Evolutionary conservation across 208 protist genomes (phyloP).

Genomic region (Trypanosoma platydactyli): DNA sequence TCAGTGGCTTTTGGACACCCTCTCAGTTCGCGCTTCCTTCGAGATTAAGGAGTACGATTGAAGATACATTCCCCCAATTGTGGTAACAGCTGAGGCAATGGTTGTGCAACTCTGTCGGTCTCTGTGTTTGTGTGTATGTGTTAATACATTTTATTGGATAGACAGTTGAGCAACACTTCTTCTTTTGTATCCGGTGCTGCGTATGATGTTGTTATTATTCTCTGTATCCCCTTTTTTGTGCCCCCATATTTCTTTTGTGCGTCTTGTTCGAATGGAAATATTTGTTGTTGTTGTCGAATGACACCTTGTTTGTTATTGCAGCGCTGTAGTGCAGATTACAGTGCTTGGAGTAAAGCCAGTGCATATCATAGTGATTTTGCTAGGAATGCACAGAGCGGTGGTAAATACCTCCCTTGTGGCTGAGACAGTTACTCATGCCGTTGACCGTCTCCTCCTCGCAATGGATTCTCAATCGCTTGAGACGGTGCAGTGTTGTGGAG

Average conservation of each 20-base stretch:
- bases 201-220: neutral
- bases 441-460: slow-evolving; percentile 9
- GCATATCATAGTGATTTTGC: too few relatives aligned
- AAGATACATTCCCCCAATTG: too few relatives aligned
- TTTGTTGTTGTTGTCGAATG: too few relatives aligned
- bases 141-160: slow-evolving; percentile 2
- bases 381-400: neutral
- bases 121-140: slow-evolving; percentile 9
- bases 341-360: too few relatives aligned
- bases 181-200: too few relatives aligned
- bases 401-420: neutral
- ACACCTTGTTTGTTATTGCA: too few relatives aligned
- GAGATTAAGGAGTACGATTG: too few relatives aligned
- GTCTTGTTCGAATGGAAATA: neutral
- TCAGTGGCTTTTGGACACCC: too few relatives aligned
- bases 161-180: neutral
- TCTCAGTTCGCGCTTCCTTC: too few relatives aligned
- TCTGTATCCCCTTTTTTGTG: neutral
- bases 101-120: neutral
- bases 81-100: too few relatives aligned
- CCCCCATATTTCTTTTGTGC: neutral
- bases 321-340: too few relatives aligned
- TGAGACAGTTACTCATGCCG: slow-evolving; percentile 10
- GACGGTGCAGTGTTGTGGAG: slow-evolving; percentile 1
- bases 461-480: slow-evolving; percentile 11